phyloP scores from a whole-genome alignment of 306 rosid species.

The Alnus rubra region DNA sequence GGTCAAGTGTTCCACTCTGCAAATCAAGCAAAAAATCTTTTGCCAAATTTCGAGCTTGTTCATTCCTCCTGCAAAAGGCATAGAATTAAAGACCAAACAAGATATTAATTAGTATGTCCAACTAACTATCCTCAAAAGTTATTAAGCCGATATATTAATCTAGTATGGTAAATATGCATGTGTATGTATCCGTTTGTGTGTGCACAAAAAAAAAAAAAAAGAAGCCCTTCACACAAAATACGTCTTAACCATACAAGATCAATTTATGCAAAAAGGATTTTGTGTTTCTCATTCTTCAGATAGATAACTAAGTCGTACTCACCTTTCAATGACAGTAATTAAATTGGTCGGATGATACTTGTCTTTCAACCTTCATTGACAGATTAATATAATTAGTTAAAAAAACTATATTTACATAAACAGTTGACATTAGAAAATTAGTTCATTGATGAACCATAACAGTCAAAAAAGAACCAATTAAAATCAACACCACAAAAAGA shows the following conservation, averaged over 20 bases:
- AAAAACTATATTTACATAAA: conserved; percentile 6
- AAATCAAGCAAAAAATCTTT: conserved; percentile 87
- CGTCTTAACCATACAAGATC: not conserved
- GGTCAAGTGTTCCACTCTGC: conserved; percentile 82
- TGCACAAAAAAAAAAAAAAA: no score
- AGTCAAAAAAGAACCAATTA: conserved; percentile 18
- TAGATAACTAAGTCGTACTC: conserved; percentile 26
- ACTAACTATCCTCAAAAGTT: not conserved
- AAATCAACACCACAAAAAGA: conserved; percentile 12
- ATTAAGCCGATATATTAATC: not conserved
- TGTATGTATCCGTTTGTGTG: not conserved
- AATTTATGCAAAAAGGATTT: conserved; percentile 19
- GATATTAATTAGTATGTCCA: conserved; percentile 1
- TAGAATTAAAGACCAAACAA: conserved; percentile 15
- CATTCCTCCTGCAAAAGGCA: conserved; percentile 85
- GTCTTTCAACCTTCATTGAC: conserved; percentile 76
- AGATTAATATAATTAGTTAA: conserved; percentile 29
- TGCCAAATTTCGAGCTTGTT: conserved; percentile 73
- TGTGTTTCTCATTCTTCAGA: conserved; percentile 10
- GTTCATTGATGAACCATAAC: not conserved
- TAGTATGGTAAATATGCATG: not conserved
- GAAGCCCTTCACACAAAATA: not conserved
- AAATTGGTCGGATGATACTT: conserved; percentile 97
- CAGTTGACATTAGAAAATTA: not conserved
- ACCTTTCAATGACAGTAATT: conserved; percentile 85